Base-by-base conservation (phyloP, 2,329 filamentous ascomycete genomes). In the Polychaeton citri region DNA sequence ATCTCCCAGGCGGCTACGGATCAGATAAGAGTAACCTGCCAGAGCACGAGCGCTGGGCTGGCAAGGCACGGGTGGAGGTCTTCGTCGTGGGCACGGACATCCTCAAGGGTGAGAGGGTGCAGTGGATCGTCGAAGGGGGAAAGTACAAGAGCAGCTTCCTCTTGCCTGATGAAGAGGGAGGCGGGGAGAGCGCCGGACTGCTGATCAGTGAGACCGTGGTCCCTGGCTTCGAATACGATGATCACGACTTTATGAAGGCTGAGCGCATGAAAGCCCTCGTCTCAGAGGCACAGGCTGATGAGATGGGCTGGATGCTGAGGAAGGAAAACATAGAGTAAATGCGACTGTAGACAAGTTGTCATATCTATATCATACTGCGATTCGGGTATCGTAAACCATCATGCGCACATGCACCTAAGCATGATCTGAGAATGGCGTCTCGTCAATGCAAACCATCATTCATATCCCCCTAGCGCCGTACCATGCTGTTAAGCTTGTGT, bases 111-210 rank as follows among this genome's bases (percentile, higher is more conserved):
- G 78, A 82, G 61, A 69, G 52, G 51, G 43, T 78, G 48, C 74
- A 80, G 52, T 82, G 77, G 77, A 63, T 79, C 40, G 76, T 83
- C 6, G 74, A 79, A 36, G 76, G 77, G 0, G 76, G 72, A 4
- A 73, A 74, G 52, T 82, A 69, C 51, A 82, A 81, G 57, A 71
- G 69, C 8, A 76, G 67, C 47, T 79, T 69, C 53, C 48, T 81
- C 38, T 53, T 79, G 20, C 62, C 66, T 2, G 65, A 68, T 35
- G 53, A 50, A 7, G 56, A 56, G 30, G 54, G 49, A 16, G 54
- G 45, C 2, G 47, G 50, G 4, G 49, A 45, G 18, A 61, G 58
- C 24, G 63, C 61, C 13, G 72, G 72, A 0, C 53, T 79, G 45
- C 59, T 82, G 57, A 80, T 82, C 40, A 74, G 70, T 33, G 76